These are phyloP conservation scores for Lolium rigidum DNA, from an alignment of 176 grass and related monocot species.

Conservation along the genomic window DNA sequence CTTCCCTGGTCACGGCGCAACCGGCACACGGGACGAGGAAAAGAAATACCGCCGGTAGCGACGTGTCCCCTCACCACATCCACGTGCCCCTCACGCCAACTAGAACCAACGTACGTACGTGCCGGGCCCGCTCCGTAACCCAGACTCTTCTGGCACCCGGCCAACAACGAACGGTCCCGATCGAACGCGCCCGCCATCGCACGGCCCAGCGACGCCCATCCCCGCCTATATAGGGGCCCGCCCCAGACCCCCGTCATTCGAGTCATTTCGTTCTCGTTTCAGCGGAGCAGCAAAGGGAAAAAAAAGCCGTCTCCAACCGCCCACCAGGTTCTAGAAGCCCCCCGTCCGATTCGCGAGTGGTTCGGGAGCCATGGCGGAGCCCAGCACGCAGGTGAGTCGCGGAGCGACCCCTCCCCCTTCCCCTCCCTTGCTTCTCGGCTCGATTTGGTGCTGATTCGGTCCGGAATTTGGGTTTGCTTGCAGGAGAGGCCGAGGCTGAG, in stretches of 20 bases:
- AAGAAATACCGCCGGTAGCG: background rate
- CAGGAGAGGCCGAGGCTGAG: constrained; percentile 45
- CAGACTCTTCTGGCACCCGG: background rate
- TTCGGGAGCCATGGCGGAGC: constrained; percentile 62
- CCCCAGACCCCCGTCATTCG: background rate
- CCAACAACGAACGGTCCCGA: background rate
- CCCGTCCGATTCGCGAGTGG: constrained; percentile 34
- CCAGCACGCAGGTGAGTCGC: constrained; percentile 44
- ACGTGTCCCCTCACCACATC: background rate
- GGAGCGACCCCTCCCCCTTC: background rate
- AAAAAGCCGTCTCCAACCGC: background rate
- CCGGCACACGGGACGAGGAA: constrained; percentile 1
- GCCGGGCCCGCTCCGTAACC: background rate
- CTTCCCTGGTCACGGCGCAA: background rate
- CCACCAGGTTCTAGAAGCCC: constrained; percentile 1
- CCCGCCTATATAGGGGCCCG: constrained; percentile 17
- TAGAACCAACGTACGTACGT: background rate
- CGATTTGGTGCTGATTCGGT: constrained; percentile 11
- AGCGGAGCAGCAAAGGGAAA: background rate
- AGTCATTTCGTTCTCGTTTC: background rate
- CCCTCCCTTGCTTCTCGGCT: background rate
- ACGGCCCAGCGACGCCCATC: background rate
- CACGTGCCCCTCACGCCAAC: constrained; percentile 37
- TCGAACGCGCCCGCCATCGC: constrained; percentile 10
- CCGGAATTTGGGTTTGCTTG: background rate